Evolutionary conservation across 2,329 filamentous ascomycete species (phyloP).

Genomic region (Pleomassaria siparia): DNA sequence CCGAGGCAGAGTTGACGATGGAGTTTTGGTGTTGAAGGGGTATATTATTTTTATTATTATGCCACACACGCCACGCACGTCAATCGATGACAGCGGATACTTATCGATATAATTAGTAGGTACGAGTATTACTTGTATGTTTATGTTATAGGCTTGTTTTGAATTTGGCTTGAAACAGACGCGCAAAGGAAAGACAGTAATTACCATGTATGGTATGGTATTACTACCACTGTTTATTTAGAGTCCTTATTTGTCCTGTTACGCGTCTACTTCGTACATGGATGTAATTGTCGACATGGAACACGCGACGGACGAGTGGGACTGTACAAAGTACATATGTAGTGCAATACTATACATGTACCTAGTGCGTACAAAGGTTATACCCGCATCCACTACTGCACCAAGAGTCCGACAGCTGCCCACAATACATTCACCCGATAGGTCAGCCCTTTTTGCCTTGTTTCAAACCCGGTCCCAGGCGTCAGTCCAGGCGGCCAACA

Average conservation of each 20-base stretch:
- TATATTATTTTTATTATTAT: too few relatives aligned
- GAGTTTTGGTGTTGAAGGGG: slow-evolving; percentile 21
- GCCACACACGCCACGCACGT: slow-evolving; percentile 8
- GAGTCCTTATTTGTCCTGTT: slow-evolving; percentile 27
- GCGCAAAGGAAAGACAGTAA: slow-evolving; percentile 19
- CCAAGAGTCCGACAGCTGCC: slow-evolving; percentile 23
- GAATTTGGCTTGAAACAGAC: slow-evolving; percentile 19
- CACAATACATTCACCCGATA: slow-evolving; percentile 19
- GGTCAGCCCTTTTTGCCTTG: slow-evolving; percentile 25
- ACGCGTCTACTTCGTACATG: too few relatives aligned
- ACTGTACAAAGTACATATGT: too few relatives aligned
- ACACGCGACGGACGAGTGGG: background rate
- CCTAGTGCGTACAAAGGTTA: slow-evolving; percentile 18
- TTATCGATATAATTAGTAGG: slow-evolving; percentile 22
- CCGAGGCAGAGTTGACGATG: slow-evolving; percentile 13
- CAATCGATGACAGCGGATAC: slow-evolving; percentile 17
- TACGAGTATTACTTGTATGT: too few relatives aligned
- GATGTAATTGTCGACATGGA: too few relatives aligned
- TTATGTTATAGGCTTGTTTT: too few relatives aligned
- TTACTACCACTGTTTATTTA: slow-evolving; percentile 29
- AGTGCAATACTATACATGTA: slow-evolving; percentile 36
- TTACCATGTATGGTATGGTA: too few relatives aligned
- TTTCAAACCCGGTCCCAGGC: slow-evolving; percentile 36
- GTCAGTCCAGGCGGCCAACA: slow-evolving; percentile 23
- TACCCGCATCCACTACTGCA: slow-evolving; percentile 34